Evolutionary conservation across 1,284 basidiomycete genomes (phyloP).

Genomic region (Singerocomus inundabilis): DNA sequence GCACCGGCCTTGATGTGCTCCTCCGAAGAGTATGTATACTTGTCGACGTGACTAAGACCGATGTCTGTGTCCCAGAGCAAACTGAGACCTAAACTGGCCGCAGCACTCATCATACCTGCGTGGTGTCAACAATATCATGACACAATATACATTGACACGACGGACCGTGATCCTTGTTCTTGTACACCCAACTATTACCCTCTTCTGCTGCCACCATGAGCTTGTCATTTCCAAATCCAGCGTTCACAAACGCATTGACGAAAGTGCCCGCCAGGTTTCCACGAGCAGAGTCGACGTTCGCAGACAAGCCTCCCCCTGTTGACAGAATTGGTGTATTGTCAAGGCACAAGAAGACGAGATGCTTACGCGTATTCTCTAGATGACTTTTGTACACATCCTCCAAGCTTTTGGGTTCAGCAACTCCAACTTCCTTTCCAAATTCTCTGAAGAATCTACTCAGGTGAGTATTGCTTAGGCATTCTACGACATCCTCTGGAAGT

Average conservation of each 20-base stretch:
- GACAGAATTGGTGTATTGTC: constrained; percentile 2
- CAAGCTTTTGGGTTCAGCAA: constrained; percentile 85
- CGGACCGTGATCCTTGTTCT: constrained; percentile 95
- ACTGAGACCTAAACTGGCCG: constrained; percentile 91
- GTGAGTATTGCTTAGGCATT: constrained; percentile 82
- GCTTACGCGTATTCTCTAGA: constrained; percentile 82
- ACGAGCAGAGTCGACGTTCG: constrained; percentile 89
- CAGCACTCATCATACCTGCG: constrained; percentile 92
- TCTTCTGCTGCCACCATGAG: constrained; percentile 96
- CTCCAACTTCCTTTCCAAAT: constrained; percentile 95
- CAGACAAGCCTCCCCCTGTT: constrained; percentile 57
- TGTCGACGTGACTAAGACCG: constrained; percentile 94
- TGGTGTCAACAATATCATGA: constrained; percentile 7
- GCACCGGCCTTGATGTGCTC: constrained; percentile 99
- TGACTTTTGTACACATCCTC: constrained; percentile 99
- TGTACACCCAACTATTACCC: constrained; percentile 98
- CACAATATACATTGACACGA: constrained; percentile 4
- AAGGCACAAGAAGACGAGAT: background rate
- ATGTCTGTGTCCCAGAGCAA: constrained; percentile 97
- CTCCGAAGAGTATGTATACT: constrained; percentile 95
- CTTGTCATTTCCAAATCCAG: constrained; percentile 98
- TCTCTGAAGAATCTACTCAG: constrained; percentile 85
- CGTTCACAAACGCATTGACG: constrained; percentile 99
- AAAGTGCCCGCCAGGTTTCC: constrained; percentile 96
- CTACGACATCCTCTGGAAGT: constrained; percentile 80